Percentiles rank a stretch among this genome's conserved stretches.
These are phyloP conservation scores for Pterulicium gracile DNA, from an alignment of 1,284 basidiomycete genomes.

Conservation along the genomic window DNA sequence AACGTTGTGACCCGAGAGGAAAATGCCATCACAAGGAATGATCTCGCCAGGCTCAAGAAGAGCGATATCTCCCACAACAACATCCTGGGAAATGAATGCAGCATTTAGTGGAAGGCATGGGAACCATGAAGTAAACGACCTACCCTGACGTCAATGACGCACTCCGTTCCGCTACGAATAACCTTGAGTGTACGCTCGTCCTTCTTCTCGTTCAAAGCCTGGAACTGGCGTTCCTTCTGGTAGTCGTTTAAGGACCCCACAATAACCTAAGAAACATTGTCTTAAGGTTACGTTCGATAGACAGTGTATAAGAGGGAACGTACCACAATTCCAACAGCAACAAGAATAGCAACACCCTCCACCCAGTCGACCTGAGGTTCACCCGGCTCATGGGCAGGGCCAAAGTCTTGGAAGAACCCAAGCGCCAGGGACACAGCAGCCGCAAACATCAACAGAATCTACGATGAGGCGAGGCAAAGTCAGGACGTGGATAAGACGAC, in stretches of 20 bases:
- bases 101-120: not conserved
- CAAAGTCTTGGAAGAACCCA: constrained; percentile 91
- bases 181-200: constrained; percentile 92
- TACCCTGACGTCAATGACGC: constrained; percentile 73
- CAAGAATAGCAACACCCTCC: constrained; percentile 94
- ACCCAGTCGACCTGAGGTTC: constrained; percentile 88
- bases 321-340: constrained; percentile 80
- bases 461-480: constrained; percentile 8
- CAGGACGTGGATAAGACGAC: constrained; percentile 10
- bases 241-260: constrained; percentile 89
- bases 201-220: constrained; percentile 87
- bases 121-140: no score
- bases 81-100: constrained; percentile 40
- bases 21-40: constrained; percentile 91
- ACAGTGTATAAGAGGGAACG: constrained; percentile 14
- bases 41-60: constrained; percentile 93
- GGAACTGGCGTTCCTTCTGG: constrained; percentile 97
- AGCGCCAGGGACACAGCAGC: constrained; percentile 90
- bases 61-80: constrained; percentile 91
- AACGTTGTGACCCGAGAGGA: constrained; percentile 87
- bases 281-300: constrained; percentile 2
- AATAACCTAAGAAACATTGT: constrained; percentile 41
- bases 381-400: constrained; percentile 46
- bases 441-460: constrained; percentile 86
- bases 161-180: constrained; percentile 76